Evolutionary conservation across 768 basidiomycete species (phyloP).

Genomic region (Termitomyces sp.): DNA sequence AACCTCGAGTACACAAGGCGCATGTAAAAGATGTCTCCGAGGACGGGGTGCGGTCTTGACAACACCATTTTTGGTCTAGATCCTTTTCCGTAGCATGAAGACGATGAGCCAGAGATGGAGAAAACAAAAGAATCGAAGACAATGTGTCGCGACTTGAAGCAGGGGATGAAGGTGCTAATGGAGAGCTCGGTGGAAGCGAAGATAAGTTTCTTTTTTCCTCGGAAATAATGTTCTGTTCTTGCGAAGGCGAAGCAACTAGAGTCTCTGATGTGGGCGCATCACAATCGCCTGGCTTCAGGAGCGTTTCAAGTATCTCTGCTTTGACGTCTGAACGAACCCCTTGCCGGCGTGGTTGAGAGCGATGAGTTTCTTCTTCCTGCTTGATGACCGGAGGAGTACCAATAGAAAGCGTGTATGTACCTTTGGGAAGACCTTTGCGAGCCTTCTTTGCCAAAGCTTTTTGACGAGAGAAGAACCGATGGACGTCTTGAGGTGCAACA

Average conservation of each 20-base stretch:
- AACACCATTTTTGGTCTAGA: background rate
- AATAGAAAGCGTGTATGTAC: conserved; percentile 32
- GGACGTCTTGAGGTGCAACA: conserved; percentile 24
- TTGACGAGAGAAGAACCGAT: conserved; percentile 34
- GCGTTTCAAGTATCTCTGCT: background rate
- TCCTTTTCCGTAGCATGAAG: background rate
- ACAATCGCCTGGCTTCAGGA: background rate
- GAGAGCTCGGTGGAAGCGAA: conserved; percentile 10
- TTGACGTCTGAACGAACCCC: background rate
- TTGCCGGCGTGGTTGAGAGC: background rate
- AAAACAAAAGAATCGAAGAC: background rate
- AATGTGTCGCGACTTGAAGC: background rate
- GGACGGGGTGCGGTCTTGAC: background rate
- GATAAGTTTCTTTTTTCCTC: background rate
- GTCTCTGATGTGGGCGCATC: conserved; percentile 8
- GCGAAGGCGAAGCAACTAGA: conserved; percentile 1
- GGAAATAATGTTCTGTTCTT: background rate
- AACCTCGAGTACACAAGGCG: conserved; percentile 8
- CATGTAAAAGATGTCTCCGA: conserved; percentile 2
- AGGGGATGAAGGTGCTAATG: background rate
- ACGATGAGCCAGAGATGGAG: background rate
- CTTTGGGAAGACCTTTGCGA: conserved; percentile 18
- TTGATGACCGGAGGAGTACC: conserved; percentile 25
- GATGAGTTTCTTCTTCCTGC: background rate
- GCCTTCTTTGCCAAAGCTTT: conserved; percentile 22